These are phyloP conservation scores for Protomyces arabidopsidicola DNA, from an alignment of 1,139 yeast species.

Conservation along the genomic window DNA sequence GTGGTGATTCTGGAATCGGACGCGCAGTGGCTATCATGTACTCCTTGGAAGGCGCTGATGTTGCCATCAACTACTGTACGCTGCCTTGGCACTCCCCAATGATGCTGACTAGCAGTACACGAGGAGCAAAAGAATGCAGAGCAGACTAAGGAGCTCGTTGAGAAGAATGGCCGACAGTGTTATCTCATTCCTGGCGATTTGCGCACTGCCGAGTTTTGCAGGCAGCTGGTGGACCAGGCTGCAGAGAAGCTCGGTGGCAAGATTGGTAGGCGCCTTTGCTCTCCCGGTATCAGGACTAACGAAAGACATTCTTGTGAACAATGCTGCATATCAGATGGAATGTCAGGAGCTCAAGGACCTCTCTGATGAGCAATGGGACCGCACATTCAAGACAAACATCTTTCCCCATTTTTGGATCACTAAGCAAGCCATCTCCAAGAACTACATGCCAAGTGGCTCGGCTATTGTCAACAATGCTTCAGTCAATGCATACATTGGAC, in stretches of 20 bases:
- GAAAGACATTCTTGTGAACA: conserved; percentile 18
- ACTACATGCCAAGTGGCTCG: conserved; percentile 6
- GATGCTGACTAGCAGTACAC: background rate
- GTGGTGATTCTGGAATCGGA: conserved; percentile 23
- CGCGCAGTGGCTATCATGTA: conserved; percentile 11
- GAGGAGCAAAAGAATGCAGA: conserved; percentile 3
- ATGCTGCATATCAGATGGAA: conserved; percentile 24
- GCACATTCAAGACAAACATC: conserved; percentile 5
- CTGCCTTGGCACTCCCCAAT: background rate
- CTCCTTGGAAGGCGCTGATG: conserved; percentile 14
- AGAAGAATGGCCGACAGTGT: conserved; percentile 4
- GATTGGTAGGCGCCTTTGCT: background rate
- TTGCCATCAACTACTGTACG: background rate
- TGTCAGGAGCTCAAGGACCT: conserved; percentile 20
- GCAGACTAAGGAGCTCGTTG: conserved; percentile 3
- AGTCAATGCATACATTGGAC: conserved; percentile 15
- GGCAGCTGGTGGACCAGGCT: background rate
- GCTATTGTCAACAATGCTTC: conserved; percentile 14
- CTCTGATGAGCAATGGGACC: background rate
- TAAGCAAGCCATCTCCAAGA: conserved; percentile 2
- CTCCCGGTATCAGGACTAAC: background rate
- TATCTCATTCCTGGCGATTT: background rate
- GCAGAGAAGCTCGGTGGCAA: background rate
- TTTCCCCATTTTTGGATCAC: conserved; percentile 8
- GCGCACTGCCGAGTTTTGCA: background rate